Percentiles rank a stretch among this genome's conserved stretches.
phyloP scores from a whole-genome alignment of 805 yeast species.

The Candida argentea region DNA sequence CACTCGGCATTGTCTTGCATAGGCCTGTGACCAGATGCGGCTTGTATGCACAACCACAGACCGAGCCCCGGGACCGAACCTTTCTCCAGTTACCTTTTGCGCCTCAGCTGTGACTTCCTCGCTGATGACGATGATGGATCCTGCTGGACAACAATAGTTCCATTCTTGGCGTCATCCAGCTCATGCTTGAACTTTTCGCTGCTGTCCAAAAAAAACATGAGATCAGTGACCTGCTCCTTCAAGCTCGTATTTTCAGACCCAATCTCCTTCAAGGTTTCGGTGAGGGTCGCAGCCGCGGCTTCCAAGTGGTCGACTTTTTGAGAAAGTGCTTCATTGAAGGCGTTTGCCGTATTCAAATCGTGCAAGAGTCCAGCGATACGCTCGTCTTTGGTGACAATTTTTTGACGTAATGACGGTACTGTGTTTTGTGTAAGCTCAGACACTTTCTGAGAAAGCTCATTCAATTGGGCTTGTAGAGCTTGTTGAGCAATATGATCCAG shows the following conservation, averaged over 20 bases:
- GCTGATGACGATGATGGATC: slow-evolving; percentile 8
- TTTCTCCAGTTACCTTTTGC: slow-evolving; percentile 4
- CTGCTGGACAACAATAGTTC: slow-evolving; percentile 43
- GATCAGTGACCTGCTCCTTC: slow-evolving; percentile 57
- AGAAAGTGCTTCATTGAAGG: slow-evolving; percentile 30
- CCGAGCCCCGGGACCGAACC: background rate
- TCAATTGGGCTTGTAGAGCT: slow-evolving; percentile 20
- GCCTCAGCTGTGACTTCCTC: slow-evolving; percentile 9
- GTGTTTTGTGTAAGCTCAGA: slow-evolving; percentile 15
- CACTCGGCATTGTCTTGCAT: background rate
- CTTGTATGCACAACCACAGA: background rate
- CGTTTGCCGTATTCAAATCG: slow-evolving; percentile 22
- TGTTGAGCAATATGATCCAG: slow-evolving; percentile 4
- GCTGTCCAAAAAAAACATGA: slow-evolving; percentile 72
- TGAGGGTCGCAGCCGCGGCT: slow-evolving; percentile 16
- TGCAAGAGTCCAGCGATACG: slow-evolving; percentile 17
- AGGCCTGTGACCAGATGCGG: background rate
- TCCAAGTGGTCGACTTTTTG: slow-evolving; percentile 26
- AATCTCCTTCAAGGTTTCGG: slow-evolving; percentile 14
- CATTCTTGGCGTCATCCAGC: slow-evolving; percentile 63
- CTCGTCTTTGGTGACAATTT: slow-evolving; percentile 20
- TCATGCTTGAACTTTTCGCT: slow-evolving; percentile 65
- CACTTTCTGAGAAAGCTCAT: slow-evolving; percentile 15
- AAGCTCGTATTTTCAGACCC: slow-evolving; percentile 37
- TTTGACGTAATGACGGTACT: slow-evolving; percentile 23